These are phyloP conservation scores for Penicillium tannophilum DNA, from an alignment of 495 filamentous ascomycete genomes.

Conservation along the genomic window DNA sequence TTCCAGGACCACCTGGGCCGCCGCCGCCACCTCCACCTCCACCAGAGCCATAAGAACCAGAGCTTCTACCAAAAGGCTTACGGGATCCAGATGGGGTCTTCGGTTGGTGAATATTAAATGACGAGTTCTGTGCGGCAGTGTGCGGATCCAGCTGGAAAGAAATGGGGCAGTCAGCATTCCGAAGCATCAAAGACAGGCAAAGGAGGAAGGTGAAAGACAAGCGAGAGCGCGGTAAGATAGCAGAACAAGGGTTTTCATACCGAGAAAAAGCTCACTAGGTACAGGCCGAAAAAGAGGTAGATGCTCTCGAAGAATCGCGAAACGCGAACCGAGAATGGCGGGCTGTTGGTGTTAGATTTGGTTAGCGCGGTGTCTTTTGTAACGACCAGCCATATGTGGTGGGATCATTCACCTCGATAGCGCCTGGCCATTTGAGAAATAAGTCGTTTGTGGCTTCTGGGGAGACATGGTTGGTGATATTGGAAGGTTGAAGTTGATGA, in stretches of 20 bases:
- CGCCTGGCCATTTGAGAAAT: slow-evolving; percentile 43
- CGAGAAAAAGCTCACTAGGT: slow-evolving; percentile 46
- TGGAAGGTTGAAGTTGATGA: slow-evolving; percentile 7
- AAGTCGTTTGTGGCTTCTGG: slow-evolving; percentile 27
- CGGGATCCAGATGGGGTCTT: slow-evolving; percentile 22
- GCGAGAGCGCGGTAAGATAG: not conserved
- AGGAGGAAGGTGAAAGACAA: slow-evolving; percentile 2
- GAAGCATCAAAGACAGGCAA: slow-evolving; percentile 1
- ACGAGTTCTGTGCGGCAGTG: slow-evolving; percentile 60
- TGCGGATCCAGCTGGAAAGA: slow-evolving; percentile 62
- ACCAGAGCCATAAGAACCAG: slow-evolving; percentile 31
- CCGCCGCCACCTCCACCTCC: slow-evolving; percentile 35
- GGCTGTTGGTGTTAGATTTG: slow-evolving; percentile 31
- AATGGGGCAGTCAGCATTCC: slow-evolving; percentile 22
- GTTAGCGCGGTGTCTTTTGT: slow-evolving; percentile 24
- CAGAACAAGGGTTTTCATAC: slow-evolving; percentile 22
- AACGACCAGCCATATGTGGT: slow-evolving; percentile 14
- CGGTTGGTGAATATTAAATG: slow-evolving; percentile 56
- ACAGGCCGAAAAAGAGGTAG: slow-evolving; percentile 48
- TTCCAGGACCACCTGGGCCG: slow-evolving; percentile 30
- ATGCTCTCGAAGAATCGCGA: slow-evolving; percentile 45
- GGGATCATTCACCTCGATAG: slow-evolving; percentile 31
- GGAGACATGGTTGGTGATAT: slow-evolving; percentile 32
- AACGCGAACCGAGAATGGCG: slow-evolving; percentile 47
- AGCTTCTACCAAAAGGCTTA: slow-evolving; percentile 29